Evolutionary conservation across 345 rosid species (phyloP), one percentile per base, ranked within the genome.

Genomic region (Bruguiera gymnorhiza): DNA sequence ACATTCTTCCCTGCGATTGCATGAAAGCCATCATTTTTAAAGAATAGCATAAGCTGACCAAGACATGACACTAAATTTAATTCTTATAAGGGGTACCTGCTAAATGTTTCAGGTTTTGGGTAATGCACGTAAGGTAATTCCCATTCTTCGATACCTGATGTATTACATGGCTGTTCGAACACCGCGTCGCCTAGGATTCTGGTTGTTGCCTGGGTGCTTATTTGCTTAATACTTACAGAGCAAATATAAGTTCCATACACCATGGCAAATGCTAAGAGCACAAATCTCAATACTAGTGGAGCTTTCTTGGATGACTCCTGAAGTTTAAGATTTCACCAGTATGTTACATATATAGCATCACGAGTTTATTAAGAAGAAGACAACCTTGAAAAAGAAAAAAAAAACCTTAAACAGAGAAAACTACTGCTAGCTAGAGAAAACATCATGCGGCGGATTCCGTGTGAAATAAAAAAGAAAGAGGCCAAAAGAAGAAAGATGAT

Each of bases 301-400:
- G 84, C 78, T 72, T 63, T 81, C 73, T 78, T 81, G 15, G 84
- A 65, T 36, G 76, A 67, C 51, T 71, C 76, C 81, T 80, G 78
- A 30, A 73, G 76, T 34, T 31, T 51, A 36, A 8, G 71, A 30
- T 9, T 2, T 30, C 48, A 29, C 32, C 36, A 30, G 26, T 8
- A 26, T 21, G 62, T 23, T n/a, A 30, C n/a, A 27, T 27, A 27
- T 27, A 31, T 4, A 56, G 11, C 6, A 60, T 3, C 15, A 32
- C 27, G 4, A 50, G 32, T 3, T 19, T 30, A 30, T 29, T 6
- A 2, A 31, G 23, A 32, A 4, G 31, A 31, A 31, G 27, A 13
- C 24, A n/a, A 27, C 32, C 30, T n/a, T 7, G 2, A 2, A 56
- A 9, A 16, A 61, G 36, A n/a, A 21, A n/a, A 5, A 18, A 6